A percentile compares a stretch with the other conserved stretches of the same genome.
These are phyloP conservation scores for Kregervanrija delftensis DNA, from an alignment of 805 yeast genomes.

Conservation along the genomic window DNA sequence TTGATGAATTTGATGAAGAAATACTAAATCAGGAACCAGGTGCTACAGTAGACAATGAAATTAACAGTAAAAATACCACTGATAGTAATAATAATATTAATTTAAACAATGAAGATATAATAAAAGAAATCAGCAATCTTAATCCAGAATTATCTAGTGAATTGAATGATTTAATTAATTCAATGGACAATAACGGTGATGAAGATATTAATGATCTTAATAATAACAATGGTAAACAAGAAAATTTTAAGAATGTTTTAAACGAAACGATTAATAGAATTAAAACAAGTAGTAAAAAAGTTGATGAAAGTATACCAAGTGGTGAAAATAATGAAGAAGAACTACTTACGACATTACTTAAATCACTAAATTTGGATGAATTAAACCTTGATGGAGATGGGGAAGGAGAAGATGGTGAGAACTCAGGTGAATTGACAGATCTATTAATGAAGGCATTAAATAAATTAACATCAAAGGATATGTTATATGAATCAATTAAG, in stretches of 20 bases:
- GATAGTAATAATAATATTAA: background rate
- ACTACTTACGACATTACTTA: slow-evolving; percentile 54
- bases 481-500: slow-evolving; percentile 81
- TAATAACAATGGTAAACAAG: background rate
- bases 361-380: slow-evolving; percentile 49
- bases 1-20: slow-evolving; percentile 80
- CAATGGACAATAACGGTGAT: slow-evolving; percentile 12
- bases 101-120: background rate
- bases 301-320: slow-evolving; percentile 49
- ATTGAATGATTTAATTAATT: slow-evolving; percentile 15
- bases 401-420: slow-evolving; percentile 8
- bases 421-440: slow-evolving; percentile 37
- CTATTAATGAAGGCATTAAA: slow-evolving; percentile 67
- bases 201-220: slow-evolving; percentile 44
- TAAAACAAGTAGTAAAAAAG: slow-evolving; percentile 65
- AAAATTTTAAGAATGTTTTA: slow-evolving; percentile 64
- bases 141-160: slow-evolving; percentile 23
- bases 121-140: too few relatives aligned
- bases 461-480: slow-evolving; percentile 78
- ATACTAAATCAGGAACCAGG: slow-evolving; percentile 59
- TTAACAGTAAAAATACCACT: background rate
- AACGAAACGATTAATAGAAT: slow-evolving; percentile 74
- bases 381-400: slow-evolving; percentile 11
- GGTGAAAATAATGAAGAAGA: slow-evolving; percentile 34
- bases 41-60: slow-evolving; percentile 20